Evolutionary conservation across 139 green algal genomes (phyloP).

Genomic region (Diplosphaera chodatii): DNA sequence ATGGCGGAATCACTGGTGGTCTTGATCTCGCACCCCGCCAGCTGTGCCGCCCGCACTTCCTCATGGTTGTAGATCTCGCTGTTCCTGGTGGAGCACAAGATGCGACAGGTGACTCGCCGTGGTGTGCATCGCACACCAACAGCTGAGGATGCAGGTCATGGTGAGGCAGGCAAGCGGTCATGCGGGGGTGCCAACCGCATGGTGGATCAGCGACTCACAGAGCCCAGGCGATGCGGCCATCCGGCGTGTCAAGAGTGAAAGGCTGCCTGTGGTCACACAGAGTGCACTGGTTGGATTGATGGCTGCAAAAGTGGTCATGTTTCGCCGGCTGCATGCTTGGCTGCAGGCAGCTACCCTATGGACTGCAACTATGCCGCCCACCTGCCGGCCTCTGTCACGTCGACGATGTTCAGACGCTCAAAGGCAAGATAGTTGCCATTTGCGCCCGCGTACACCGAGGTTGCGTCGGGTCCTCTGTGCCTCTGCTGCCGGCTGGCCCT

Average conservation of each 20-base stretch:
- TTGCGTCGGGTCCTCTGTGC: slow-evolving; percentile 52
- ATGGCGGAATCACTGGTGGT: slow-evolving; percentile 48
- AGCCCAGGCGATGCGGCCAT: slow-evolving; percentile 52
- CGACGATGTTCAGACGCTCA: slow-evolving; percentile 64
- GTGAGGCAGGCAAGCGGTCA: not conserved
- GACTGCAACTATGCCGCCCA: slow-evolving; percentile 7
- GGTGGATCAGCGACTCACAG: slow-evolving; percentile 34
- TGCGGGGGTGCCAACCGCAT: not conserved
- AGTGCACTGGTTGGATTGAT: too few species aligned
- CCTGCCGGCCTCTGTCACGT: slow-evolving; percentile 49
- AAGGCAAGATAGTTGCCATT: slow-evolving; percentile 47
- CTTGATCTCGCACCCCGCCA: slow-evolving; percentile 36
- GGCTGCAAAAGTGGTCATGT: too few species aligned
- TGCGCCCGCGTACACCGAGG: slow-evolving; percentile 31
- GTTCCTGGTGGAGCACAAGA: slow-evolving; percentile 47
- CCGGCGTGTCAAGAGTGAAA: slow-evolving; percentile 43
- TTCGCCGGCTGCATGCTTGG: not conserved
- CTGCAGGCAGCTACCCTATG: not conserved
- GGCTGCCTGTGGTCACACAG: slow-evolving; percentile 52
- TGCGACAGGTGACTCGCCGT: too few species aligned
- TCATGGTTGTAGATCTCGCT: slow-evolving; percentile 72
- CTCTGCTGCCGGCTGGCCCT: slow-evolving; percentile 28
- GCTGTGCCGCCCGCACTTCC: slow-evolving; percentile 21
- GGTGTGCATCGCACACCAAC: too few species aligned
- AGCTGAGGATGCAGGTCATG: not conserved